Percentiles rank a stretch among this genome's conserved stretches.
These are phyloP conservation scores for Hibiscus syriacus DNA, from an alignment of 345 rosid species.

Conservation along the genomic window DNA sequence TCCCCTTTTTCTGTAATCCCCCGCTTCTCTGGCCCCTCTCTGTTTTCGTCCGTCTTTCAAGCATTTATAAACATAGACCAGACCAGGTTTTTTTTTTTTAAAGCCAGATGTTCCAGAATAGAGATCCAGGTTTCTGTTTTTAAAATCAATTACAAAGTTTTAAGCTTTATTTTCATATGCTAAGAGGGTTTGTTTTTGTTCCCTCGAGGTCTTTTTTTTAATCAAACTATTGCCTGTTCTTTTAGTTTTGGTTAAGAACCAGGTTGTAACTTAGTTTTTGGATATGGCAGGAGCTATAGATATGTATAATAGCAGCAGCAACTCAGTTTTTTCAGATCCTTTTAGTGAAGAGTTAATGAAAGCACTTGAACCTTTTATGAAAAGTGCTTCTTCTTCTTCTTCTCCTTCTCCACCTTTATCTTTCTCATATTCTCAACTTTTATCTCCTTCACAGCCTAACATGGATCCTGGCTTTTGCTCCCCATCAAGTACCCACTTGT, in stretches of 20 bases:
- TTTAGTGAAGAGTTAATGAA: slow-evolving; percentile 51
- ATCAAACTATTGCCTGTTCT: slow-evolving; percentile 12
- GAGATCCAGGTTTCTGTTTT: slow-evolving; percentile 27
- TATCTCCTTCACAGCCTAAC: slow-evolving; percentile 12
- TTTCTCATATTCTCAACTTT: slow-evolving; percentile 4
- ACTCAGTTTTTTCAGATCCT: slow-evolving; percentile 40
- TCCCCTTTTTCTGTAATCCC: slow-evolving; percentile 7
- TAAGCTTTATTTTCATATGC: slow-evolving; percentile 14
- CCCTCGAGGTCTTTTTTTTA: slow-evolving; percentile 29
- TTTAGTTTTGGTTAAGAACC: slow-evolving; percentile 22
- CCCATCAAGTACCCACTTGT: slow-evolving; percentile 17
- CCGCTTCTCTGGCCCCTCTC: slow-evolving; percentile 36
- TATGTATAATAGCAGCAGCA: slow-evolving; percentile 27
- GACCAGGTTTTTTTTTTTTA: too few relatives aligned
- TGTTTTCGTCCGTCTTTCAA: slow-evolving; percentile 36
- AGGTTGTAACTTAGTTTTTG: slow-evolving; percentile 2
- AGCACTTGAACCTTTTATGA: slow-evolving; percentile 51
- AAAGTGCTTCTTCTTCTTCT: slow-evolving; percentile 25
- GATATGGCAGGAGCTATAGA: slow-evolving; percentile 49
- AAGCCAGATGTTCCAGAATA: slow-evolving; percentile 41
- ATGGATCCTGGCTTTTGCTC: slow-evolving; percentile 18
- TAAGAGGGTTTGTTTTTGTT: slow-evolving; percentile 40
- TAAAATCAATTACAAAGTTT: slow-evolving; percentile 8
- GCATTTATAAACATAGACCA: too few relatives aligned
- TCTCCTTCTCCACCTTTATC: slow-evolving; percentile 8